These are phyloP conservation scores for Helicosporidium sp. DNA, from an alignment of 139 green algal species.

Conservation along the genomic window DNA sequence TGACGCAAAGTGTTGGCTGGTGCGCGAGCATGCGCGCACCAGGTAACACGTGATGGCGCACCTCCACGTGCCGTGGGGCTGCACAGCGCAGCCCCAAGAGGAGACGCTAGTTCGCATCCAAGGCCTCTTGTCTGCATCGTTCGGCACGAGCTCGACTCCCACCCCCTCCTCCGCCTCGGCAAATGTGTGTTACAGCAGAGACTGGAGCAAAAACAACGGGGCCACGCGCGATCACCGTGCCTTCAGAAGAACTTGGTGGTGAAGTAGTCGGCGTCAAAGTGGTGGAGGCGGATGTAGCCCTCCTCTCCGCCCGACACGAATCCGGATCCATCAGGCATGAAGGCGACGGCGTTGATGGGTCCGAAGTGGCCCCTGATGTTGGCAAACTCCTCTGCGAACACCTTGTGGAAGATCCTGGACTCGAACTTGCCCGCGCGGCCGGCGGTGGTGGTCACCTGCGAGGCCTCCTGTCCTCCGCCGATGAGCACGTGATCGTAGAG, in stretches of 20 bases:
- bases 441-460: conserved; percentile 69
- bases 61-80: no score
- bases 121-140: no score
- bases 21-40: background rate
- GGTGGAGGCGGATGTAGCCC: conserved; percentile 90
- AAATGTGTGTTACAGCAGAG: no score
- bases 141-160: no score
- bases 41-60: no score
- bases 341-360: conserved; percentile 86
- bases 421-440: conserved; percentile 82
- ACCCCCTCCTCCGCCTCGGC: no score
- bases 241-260: background rate
- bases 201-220: no score
- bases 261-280: conserved; percentile 59
- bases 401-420: conserved; percentile 91
- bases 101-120: no score
- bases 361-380: conserved; percentile 92
- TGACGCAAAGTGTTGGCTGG: background rate
- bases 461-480: conserved; percentile 69
- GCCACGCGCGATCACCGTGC: no score
- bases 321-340: conserved; percentile 61
- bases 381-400: conserved; percentile 89
- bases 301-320: conserved; percentile 74
- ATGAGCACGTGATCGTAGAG: conserved; percentile 81
- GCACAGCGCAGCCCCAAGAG: no score